Conservation (phyloP, 2,329 filamentous ascomycete species). For the Helotiales sp. region DNA sequence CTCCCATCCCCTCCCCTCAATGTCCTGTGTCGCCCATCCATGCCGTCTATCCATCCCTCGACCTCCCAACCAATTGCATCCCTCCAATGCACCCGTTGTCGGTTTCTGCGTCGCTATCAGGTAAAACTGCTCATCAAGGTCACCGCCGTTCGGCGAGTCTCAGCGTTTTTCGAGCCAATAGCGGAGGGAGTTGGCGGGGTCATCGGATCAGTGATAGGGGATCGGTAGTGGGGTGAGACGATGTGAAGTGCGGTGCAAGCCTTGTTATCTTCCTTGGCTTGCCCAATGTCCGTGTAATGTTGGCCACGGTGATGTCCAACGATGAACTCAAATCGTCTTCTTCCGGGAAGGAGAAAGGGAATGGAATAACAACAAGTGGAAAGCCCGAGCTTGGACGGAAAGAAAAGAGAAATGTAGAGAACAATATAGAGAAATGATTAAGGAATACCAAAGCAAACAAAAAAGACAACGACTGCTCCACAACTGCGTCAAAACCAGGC, state of each 20-base stretch:
- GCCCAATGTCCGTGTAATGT: not conserved
- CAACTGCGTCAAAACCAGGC: not conserved
- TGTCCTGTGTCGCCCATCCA: not conserved
- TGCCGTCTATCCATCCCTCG: not conserved
- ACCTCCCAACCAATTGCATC: not conserved
- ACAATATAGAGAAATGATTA: too few relatives aligned
- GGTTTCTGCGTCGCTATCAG: not conserved
- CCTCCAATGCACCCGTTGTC: not conserved
- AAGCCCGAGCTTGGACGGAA: not conserved
- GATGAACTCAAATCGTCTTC: not conserved
- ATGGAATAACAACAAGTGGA: not conserved
- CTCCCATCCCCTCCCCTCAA: not conserved
- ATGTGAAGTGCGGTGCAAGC: not conserved
- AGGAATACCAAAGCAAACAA: too few relatives aligned
- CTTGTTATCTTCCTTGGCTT: slow-evolving; percentile 3
- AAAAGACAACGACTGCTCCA: not conserved
- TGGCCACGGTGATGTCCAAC: not conserved
- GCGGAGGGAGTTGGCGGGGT: slow-evolving; percentile 12
- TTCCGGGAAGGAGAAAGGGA: not conserved
- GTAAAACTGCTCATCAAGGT: slow-evolving; percentile 13
- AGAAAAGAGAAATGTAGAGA: not conserved
- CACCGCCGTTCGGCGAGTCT: slow-evolving; percentile 15
- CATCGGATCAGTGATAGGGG: slow-evolving; percentile 16
- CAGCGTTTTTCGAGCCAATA: slow-evolving; percentile 6
- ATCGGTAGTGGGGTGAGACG: slow-evolving; percentile 22